Base-by-base conservation (phyloP, 2,329 filamentous ascomycete species). In the Allantophomopsis lycopodina region DNA sequence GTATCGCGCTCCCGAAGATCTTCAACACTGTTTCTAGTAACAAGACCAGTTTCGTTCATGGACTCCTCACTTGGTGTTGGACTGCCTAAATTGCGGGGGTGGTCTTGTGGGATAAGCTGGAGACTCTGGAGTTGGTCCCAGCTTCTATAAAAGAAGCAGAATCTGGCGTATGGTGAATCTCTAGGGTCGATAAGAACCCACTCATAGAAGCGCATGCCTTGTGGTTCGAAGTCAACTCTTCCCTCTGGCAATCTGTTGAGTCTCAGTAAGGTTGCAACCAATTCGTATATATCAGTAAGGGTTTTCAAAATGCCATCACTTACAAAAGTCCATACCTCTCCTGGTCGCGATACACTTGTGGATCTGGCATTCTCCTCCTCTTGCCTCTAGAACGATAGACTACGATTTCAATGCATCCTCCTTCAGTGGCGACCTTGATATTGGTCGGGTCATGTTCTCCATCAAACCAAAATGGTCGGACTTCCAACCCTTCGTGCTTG, bases 71-170 rank as follows among this genome's bases (percentile, higher is more conserved):
- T 28, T 10, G 23, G 23, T 28, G 23, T 28, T 28, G 23, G 23
- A 8, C 23, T 28, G 10, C 23, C 23, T 6, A 50, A 34, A 11
- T 31, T 46, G 21, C 46, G 40, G 16, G 47, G 35, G 35, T 48
- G 43, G 17, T 41, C 16, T 11, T 40, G 13, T 11, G 53, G 48
- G 18, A 71, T 61, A 4, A 76, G 53, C 39, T 67, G 68, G 8
- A 74, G 58, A 23, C 61, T 54, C 7, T 57, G 49, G 10, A 77
- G 61, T 40, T 62, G 64, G 8, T 61, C 57, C 64, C 62, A 67
- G 6, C 66, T 70, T 21, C 71, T 64, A 45, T 76, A 76, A 43
- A 76, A 68, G 44, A 76, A 72, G 18, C 61, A 61, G 43, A 76
- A 76, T 0, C 62, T 64, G 4, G 64, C 65, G 44, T 65, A 75